Evolutionary conservation across 2,329 filamentous ascomycete species (phyloP).

Genomic region (Aspergillus sp.): DNA sequence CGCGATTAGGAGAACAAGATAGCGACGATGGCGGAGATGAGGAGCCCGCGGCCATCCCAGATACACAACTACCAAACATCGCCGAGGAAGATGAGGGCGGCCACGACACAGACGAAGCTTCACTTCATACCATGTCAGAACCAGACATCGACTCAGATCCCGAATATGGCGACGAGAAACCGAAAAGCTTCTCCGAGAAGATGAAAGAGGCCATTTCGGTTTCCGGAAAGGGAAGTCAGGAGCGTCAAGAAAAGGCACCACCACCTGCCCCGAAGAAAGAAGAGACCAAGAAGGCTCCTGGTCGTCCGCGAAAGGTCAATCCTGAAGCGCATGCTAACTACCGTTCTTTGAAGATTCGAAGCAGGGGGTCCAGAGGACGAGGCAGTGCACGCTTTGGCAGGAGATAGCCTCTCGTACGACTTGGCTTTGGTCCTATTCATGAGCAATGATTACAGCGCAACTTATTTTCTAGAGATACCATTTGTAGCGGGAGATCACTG

Average conservation of each 20-base stretch:
- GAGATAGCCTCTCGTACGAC: constrained; percentile 12
- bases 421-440: constrained; percentile 1
- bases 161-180: constrained; percentile 20
- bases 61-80: constrained; percentile 20
- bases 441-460: constrained; percentile 12
- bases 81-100: constrained; percentile 7
- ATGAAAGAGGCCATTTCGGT: constrained; percentile 31
- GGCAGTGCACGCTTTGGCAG: constrained; percentile 34
- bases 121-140: constrained; percentile 24
- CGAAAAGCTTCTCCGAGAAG: constrained; percentile 31
- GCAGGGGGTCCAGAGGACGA: constrained; percentile 30
- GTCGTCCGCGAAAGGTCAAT: constrained; percentile 34
- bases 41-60: constrained; percentile 23
- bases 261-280: constrained; percentile 1
- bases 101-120: constrained; percentile 15
- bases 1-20: constrained; percentile 18
- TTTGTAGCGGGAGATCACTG: constrained; percentile 2
- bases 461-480: constrained; percentile 14
- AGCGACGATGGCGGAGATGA: constrained; percentile 14
- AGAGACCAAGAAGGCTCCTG: constrained; percentile 17
- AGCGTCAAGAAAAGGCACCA: too few relatives aligned
- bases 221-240: too few relatives aligned
- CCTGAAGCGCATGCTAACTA: constrained; percentile 46
- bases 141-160: constrained; percentile 24
- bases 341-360: constrained; percentile 43